A percentile compares a stretch with the other conserved stretches of the same genome.
These are phyloP conservation scores for Pyrus betulifolia DNA, from an alignment of 306 rosid genomes.

Conservation along the genomic window DNA sequence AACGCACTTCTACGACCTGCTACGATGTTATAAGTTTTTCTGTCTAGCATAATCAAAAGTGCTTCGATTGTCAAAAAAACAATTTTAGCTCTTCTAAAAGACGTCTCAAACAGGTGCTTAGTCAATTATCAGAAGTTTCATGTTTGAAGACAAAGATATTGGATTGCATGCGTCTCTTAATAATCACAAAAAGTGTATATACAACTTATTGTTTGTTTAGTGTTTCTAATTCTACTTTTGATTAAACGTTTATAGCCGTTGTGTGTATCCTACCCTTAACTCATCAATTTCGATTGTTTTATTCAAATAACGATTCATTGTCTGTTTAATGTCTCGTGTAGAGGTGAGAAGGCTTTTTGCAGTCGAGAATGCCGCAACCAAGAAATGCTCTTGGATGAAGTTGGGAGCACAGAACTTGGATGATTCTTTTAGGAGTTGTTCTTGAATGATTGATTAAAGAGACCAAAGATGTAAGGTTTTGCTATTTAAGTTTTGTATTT, in stretches of 20 bases:
- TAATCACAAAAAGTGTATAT: not conserved
- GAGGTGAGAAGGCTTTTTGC: slow-evolving; percentile 94
- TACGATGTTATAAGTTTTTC: no score
- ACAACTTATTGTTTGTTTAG: not conserved
- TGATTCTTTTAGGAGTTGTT: slow-evolving; percentile 12
- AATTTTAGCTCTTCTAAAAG: no score
- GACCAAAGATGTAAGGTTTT: not conserved
- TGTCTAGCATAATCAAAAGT: no score
- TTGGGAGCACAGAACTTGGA: slow-evolving; percentile 38
- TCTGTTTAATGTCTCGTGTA: slow-evolving; percentile 3
- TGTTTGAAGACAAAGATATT: not conserved
- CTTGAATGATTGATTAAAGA: slow-evolving; percentile 10
- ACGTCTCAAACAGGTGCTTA: not conserved
- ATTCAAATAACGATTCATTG: no score
- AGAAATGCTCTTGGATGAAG: slow-evolving; percentile 72
- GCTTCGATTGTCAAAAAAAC: no score
- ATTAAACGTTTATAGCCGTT: no score
- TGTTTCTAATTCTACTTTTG: no score
- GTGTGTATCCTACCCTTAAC: no score
- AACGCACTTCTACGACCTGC: no score
- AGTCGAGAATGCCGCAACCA: slow-evolving; percentile 68
- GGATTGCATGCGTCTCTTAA: not conserved
- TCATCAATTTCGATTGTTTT: not conserved
- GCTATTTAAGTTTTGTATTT: not conserved
- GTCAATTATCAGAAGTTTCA: not conserved